Base-by-base conservation (phyloP, 768 basidiomycete genomes). In the Exsudoporus frostii region DNA sequence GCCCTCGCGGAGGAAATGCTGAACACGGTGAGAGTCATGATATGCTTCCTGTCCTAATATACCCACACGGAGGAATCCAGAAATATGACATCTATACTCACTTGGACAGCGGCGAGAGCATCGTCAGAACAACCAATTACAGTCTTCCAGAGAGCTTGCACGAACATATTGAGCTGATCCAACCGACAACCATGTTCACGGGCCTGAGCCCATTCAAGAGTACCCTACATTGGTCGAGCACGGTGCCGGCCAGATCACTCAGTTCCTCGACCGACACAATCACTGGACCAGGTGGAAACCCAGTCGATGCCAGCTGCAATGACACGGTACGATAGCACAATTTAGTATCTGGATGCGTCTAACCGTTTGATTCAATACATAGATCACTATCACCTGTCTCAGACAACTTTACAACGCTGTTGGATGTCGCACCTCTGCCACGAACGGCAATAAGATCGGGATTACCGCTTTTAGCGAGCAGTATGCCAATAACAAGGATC, bases 171-270 rank as follows among this genome's bases (percentile, higher is more conserved):
- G 85, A 88, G 34, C 67, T 88, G 29, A 72, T 90, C 27, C 85
- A 88, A 55, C 88, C 88, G 0, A 89, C 88, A 3, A 89, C 86
- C 2, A 77, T 81, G 65, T 90, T 89, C 60, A 71, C 76, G 39
- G 76, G 76, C 53, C 68, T 73, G 54, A 79, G 74, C 55, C 67
- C 68, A 8, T 69, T 79, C 48, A 74, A 59, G 52, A 74, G 75
- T 5, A 79, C 73, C 0, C 58, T 81, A 22, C 69, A 73, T 49
- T 70, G 62, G 61, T 54, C 69, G 11, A 56, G 60, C 1, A 41
- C 22, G 17, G 27, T 7, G 38, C 55, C 22, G 30, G 58, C 25
- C 47, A 39, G 7, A 2, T 52, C 58, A 8, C 40, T 0, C 22
- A 51, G 38, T 13, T 24, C 51, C 25, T 45, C 55, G 22, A 50